Conservation (phyloP, 1,284 basidiomycete genomes). For the Leccinum subrobustum region DNA sequence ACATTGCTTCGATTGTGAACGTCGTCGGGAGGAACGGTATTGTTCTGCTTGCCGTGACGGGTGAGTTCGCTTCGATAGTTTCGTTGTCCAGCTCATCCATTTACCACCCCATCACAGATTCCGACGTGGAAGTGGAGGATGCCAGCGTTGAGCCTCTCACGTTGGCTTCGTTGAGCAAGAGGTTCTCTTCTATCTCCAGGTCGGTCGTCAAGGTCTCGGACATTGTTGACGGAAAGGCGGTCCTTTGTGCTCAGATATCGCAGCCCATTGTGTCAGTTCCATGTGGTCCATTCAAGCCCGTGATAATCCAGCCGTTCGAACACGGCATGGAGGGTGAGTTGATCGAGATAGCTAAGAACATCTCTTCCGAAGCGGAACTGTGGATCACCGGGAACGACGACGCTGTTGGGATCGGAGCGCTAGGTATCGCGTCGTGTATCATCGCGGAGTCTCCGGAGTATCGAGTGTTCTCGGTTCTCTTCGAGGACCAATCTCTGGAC, state of each 20-base stretch:
- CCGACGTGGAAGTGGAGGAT: too few relatives aligned
- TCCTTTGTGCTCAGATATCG: background rate
- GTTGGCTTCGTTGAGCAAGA: too few relatives aligned
- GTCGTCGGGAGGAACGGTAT: too few relatives aligned
- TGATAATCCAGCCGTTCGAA: constrained; percentile 25
- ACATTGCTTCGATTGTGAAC: too few relatives aligned
- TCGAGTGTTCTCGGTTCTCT: constrained; percentile 28
- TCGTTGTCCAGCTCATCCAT: too few relatives aligned
- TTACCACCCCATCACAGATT: too few relatives aligned
- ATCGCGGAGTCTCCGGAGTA: constrained; percentile 32
- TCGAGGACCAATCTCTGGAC: constrained; percentile 31
- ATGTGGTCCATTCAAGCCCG: constrained; percentile 23
- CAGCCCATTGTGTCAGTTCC: constrained; percentile 16
- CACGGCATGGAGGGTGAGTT: constrained; percentile 28
- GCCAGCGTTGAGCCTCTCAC: too few relatives aligned
- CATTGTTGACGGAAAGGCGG: too few relatives aligned
- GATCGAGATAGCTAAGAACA: constrained; percentile 8
- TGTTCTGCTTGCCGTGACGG: too few relatives aligned
- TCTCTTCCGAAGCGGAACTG: constrained; percentile 5
- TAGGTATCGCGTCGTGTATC: constrained; percentile 29
- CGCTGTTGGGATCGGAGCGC: constrained; percentile 30
- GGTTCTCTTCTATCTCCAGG: too few relatives aligned
- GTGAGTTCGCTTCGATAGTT: too few relatives aligned
- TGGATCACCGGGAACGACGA: constrained; percentile 33
- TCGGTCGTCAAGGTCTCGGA: too few relatives aligned